Conservation (phyloP, 805 yeast species). For the Saccharomycopsis fermentans region DNA sequence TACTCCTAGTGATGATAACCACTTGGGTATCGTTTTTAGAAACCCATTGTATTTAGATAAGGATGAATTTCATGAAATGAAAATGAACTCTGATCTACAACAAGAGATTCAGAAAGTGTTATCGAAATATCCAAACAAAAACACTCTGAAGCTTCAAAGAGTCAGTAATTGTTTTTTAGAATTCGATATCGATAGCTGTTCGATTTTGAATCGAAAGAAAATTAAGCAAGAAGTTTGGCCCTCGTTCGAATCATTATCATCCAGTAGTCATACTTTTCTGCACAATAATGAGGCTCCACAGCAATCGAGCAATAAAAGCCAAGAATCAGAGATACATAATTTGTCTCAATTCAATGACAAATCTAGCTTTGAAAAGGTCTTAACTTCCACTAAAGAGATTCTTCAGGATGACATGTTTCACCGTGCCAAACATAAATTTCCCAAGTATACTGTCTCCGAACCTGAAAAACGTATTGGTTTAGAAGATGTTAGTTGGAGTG, state of each 20-base stretch:
- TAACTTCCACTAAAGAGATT: background rate
- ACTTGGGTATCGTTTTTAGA: conserved; percentile 36
- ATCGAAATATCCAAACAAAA: conserved; percentile 9
- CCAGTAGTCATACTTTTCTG: background rate
- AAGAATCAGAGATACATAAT: too few species aligned
- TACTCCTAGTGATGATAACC: conserved; percentile 14
- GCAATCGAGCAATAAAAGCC: too few species aligned
- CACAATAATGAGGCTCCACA: too few species aligned
- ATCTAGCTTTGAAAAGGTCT: background rate
- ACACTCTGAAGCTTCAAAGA: conserved; percentile 30
- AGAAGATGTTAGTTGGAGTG: conserved; percentile 31
- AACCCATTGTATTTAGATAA: conserved; percentile 34
- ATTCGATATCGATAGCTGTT: conserved; percentile 53
- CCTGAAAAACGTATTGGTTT: background rate
- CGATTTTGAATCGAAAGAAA: conserved; percentile 38
- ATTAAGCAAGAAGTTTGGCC: conserved; percentile 17
- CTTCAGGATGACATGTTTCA: background rate
- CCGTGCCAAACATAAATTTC: background rate
- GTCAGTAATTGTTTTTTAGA: conserved; percentile 60
- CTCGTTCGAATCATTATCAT: background rate
- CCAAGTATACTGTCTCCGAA: background rate
- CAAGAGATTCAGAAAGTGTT: background rate
- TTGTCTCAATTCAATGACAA: background rate
- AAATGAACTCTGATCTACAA: conserved; percentile 18
- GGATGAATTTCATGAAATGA: conserved; percentile 12